Conservation (phyloP, 169 alveolate genomes). For the Plasmodium coatneyi region DNA sequence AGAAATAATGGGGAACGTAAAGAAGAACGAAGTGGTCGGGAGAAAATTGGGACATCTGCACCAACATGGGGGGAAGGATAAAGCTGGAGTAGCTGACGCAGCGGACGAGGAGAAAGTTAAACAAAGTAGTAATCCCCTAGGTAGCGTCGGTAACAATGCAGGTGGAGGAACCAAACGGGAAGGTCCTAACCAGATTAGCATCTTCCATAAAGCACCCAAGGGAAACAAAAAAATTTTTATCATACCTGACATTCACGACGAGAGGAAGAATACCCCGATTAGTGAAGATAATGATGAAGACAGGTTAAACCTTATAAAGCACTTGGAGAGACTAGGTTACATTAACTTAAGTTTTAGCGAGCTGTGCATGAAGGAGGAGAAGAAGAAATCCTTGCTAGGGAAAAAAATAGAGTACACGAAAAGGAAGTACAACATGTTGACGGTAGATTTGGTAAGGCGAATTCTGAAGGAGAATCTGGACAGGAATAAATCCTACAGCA, state of each 20-base stretch:
- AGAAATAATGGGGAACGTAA: neutral
- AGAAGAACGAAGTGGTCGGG: neutral
- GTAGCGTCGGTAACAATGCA: neutral
- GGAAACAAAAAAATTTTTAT: constrained; percentile 21
- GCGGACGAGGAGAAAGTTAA: neutral
- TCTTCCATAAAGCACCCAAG: neutral
- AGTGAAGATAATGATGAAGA: constrained; percentile 1
- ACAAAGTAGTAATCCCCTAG: neutral
- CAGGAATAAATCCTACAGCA: constrained; percentile 18
- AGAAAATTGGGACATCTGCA: neutral
- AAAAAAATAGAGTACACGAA: constrained; percentile 70
- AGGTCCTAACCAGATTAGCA: neutral
- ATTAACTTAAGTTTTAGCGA: constrained; percentile 44
- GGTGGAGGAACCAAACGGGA: neutral
- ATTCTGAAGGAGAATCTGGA: constrained; percentile 70
- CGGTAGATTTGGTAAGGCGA: constrained; percentile 52
- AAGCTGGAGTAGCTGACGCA: neutral
- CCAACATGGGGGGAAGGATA: neutral
- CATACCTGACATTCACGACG: constrained; percentile 22
- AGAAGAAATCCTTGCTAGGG: constrained; percentile 67
- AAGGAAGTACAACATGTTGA: constrained; percentile 46
- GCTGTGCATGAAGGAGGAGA: constrained; percentile 60
- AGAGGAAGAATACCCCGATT: neutral
- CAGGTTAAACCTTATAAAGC: constrained; percentile 16
- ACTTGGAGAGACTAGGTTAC: constrained; percentile 50